Evolutionary conservation across 2,329 filamentous ascomycete genomes (phyloP), one percentile per base, ranked within the genome.

Genomic region (Didymella arachidicola): DNA sequence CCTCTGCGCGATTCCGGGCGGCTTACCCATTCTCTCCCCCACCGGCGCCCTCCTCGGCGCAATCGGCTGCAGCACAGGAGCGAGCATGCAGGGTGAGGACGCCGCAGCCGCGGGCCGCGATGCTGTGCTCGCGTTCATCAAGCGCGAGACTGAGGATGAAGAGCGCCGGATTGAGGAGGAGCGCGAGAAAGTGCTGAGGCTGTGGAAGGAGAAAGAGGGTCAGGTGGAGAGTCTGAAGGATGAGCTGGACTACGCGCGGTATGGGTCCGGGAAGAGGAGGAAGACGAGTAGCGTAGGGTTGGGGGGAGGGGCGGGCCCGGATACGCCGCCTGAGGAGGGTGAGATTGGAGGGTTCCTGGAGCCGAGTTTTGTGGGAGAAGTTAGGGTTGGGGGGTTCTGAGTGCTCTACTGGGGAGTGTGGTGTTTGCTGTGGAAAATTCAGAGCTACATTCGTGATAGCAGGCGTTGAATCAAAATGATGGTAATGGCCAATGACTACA

Each of bases 61-160:
- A 3, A 79, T 85, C 59, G 83, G 82, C 1, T 83, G 82, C 54
- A 82, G 80, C 57, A 83, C 82, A 4, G 83, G 83, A 27, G 84
- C 82, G 42, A 82, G 82, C 49, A 76, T 78, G 56, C 82, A 85
- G 70, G 83, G 84, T 72, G 78, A 80, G 50, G 79, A 82, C 61
- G 80, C 82, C 57, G 82, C 83, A 36, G 73, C 73, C 62, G 80
- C 79, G 2, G 83, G 83, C 0, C 78, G 83, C 7, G 80, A 83
- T 55, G 83, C 82, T 12, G 70, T 85, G 18, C 52, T 72, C 10
- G 66, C 74, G 51, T 68, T 69, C 10, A 67, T 69, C 38, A 48
- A 48, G 22, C 54, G 54, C 14, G 67, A 72, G 42, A 56, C 62
- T 19, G 61, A 63, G 6, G 59, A 66, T 0, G 63, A 69, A 19